A percentile compares a stretch with the other conserved stretches of the same genome.
Evolutionary conservation across 768 basidiomycete species (phyloP).

Genomic region (Wakefieldia striispora): DNA sequence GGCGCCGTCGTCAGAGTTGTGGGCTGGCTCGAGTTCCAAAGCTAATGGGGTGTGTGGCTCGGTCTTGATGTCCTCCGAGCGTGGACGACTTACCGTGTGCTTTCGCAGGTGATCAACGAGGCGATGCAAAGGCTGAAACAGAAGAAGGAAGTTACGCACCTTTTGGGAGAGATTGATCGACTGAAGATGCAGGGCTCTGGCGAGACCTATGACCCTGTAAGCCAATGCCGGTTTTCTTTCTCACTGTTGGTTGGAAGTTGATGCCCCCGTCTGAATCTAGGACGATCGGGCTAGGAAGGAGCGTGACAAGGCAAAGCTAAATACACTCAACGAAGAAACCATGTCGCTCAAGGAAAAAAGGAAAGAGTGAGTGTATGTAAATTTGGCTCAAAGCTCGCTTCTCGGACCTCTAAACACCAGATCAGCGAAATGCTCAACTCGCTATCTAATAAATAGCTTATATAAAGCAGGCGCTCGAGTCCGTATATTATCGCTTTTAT

Average conservation of each 20-base stretch:
- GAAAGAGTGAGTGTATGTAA: slow-evolving; percentile 48
- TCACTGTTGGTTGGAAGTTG: not conserved
- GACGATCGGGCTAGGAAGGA: slow-evolving; percentile 75
- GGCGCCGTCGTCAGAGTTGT: slow-evolving; percentile 27
- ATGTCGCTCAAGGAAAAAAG: slow-evolving; percentile 65
- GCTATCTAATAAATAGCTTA: slow-evolving; percentile 55
- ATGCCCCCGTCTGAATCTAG: slow-evolving; percentile 32
- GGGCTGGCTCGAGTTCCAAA: slow-evolving; percentile 44
- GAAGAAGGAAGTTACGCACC: slow-evolving; percentile 76
- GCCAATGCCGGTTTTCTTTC: slow-evolving; percentile 17
- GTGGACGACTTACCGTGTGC: not conserved
- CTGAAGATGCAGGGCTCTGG: slow-evolving; percentile 55
- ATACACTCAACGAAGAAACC: slow-evolving; percentile 71
- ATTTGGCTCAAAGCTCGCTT: not conserved
- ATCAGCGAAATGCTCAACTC: slow-evolving; percentile 49
- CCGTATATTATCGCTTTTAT: slow-evolving; percentile 78
- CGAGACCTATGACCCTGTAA: slow-evolving; percentile 59
- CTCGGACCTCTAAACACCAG: slow-evolving; percentile 34
- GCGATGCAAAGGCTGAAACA: slow-evolving; percentile 76
- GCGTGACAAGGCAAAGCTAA: slow-evolving; percentile 72
- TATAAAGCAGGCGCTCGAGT: slow-evolving; percentile 83
- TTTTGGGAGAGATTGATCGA: slow-evolving; percentile 69
- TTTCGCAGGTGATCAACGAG: slow-evolving; percentile 57
- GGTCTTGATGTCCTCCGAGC: not conserved
- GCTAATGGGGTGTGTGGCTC: slow-evolving; percentile 48